These are phyloP conservation scores for Casuarina cunninghamiana DNA, from an alignment of 306 rosid species.

Conservation along the genomic window DNA sequence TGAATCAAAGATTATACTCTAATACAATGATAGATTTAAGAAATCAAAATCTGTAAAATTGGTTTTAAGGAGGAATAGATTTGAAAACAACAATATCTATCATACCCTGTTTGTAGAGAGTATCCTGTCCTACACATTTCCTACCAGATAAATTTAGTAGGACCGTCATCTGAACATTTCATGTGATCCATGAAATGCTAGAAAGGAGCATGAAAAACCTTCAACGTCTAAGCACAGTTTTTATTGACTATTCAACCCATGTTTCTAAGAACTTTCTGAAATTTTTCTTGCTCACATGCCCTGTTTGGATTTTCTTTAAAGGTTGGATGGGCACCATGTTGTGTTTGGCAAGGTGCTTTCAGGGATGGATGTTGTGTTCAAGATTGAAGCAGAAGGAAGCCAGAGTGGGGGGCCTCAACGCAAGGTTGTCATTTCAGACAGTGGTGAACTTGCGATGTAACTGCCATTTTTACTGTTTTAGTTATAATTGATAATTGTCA, in stretches of 20 bases:
- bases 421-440: slow-evolving; percentile 42
- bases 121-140: neutral
- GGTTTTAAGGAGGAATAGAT: too few relatives aligned
- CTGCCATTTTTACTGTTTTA: neutral
- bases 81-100: neutral
- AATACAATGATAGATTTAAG: too few relatives aligned
- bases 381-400: slow-evolving; percentile 50
- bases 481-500: neutral
- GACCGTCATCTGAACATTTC: neutral
- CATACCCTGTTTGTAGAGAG: neutral
- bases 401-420: slow-evolving; percentile 34
- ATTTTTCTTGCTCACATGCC: neutral
- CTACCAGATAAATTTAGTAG: neutral
- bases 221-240: neutral
- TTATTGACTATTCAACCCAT: neutral
- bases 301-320: slow-evolving; percentile 32
- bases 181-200: neutral
- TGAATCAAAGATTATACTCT: too few relatives aligned
- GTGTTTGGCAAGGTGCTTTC: slow-evolving; percentile 57
- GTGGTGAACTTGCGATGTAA: slow-evolving; percentile 52
- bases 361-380: slow-evolving; percentile 55
- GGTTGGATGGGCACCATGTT: slow-evolving; percentile 86
- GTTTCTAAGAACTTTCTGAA: neutral
- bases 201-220: neutral
- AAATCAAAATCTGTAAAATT: too few relatives aligned